These are phyloP conservation scores for Saccharomyces hybrid DNA, from an alignment of 1,139 yeast genomes.

Conservation along the genomic window DNA sequence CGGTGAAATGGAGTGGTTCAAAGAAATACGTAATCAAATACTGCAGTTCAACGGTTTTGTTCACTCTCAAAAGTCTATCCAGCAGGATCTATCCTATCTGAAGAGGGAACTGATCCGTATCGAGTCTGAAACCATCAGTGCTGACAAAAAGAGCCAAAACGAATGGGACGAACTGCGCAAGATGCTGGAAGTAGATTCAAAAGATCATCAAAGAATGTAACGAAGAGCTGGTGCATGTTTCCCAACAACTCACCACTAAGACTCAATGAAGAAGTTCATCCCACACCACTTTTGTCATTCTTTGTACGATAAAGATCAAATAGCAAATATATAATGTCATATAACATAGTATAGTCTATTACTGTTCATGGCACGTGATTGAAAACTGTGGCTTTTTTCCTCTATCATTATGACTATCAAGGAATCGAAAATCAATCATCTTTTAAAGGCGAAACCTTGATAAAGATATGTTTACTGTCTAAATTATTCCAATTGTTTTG, in stretches of 20 bases:
- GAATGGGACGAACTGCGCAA: slow-evolving; percentile 25
- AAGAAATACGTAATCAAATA: slow-evolving; percentile 35
- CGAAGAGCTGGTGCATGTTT: slow-evolving; percentile 11
- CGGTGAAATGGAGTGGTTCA: slow-evolving; percentile 41
- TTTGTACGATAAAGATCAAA: not conserved
- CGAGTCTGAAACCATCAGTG: not conserved
- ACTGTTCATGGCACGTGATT: not conserved
- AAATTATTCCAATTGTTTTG: not conserved
- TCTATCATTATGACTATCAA: not conserved
- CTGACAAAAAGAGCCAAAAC: slow-evolving; percentile 4
- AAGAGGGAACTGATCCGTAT: slow-evolving; percentile 9
- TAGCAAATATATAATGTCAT: not conserved
- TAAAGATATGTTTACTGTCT: not conserved
- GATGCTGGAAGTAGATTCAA: slow-evolving; percentile 20
- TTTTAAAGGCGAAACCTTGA: not conserved
- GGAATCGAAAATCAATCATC: not conserved
- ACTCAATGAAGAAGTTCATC: not conserved
- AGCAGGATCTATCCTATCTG: slow-evolving; percentile 12
- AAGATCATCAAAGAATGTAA: slow-evolving; percentile 22
- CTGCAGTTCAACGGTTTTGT: slow-evolving; percentile 30
- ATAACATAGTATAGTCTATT: not conserved
- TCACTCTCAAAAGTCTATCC: slow-evolving; percentile 14
- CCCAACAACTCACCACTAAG: not conserved
- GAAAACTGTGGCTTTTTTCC: not conserved
- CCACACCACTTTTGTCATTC: not conserved